A percentile compares a stretch with the other conserved stretches of the same genome.
Evolutionary conservation across 352 stramenopile species (phyloP).

Genomic region (Peronospora belbahrii): DNA sequence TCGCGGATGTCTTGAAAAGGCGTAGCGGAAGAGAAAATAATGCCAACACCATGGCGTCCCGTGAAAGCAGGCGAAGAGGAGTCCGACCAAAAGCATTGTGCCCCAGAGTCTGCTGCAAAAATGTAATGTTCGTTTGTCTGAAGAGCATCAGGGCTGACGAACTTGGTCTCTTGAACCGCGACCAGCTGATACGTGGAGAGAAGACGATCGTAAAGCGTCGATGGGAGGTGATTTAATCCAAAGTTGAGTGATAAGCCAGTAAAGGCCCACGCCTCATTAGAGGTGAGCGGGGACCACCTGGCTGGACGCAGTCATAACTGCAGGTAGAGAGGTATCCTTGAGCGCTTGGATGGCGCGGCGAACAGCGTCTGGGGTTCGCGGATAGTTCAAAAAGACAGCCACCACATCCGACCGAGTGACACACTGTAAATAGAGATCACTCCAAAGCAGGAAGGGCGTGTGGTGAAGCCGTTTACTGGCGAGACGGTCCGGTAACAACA

Average conservation of each 20-base stretch:
- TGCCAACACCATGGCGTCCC: conserved; percentile 3
- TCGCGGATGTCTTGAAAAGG: conserved; percentile 8
- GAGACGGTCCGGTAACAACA: not conserved
- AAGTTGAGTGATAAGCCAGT: too few relatives aligned
- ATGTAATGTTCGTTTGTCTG: too few relatives aligned
- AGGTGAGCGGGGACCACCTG: conserved; percentile 5
- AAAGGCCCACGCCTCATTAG: too few relatives aligned
- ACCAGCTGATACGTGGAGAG: too few relatives aligned
- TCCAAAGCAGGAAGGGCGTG: not conserved
- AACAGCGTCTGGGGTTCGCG: not conserved
- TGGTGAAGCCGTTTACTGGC: not conserved
- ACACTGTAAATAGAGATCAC: not conserved
- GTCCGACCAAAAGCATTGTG: too few relatives aligned
- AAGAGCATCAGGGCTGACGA: too few relatives aligned
- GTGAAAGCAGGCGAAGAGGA: conserved; percentile 9
- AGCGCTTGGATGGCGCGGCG: not conserved
- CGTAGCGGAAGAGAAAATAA: conserved; percentile 8
- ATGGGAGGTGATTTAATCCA: too few relatives aligned
- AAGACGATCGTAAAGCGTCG: too few relatives aligned
- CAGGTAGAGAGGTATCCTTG: not conserved
- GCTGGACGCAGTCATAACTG: not conserved
- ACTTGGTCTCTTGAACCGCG: too few relatives aligned
- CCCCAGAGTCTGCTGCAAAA: too few relatives aligned
- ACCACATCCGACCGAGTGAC: not conserved
- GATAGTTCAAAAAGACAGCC: not conserved